These are phyloP conservation scores for Clavispora santaluciae DNA, from an alignment of 805 yeast species.

Conservation along the genomic window DNA sequence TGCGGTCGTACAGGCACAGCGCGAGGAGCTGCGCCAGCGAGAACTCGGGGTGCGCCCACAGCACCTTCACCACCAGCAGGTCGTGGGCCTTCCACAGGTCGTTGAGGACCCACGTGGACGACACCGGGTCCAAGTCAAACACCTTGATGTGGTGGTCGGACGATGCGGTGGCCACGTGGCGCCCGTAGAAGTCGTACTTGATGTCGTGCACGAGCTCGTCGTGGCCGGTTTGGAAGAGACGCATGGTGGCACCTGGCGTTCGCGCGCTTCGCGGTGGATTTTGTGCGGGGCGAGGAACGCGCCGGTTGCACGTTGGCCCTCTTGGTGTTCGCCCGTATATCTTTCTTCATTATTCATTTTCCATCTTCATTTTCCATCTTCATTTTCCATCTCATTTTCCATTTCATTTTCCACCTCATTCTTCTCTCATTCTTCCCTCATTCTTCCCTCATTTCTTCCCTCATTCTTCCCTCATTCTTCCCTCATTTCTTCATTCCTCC, in stretches of 20 bases:
- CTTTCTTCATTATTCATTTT: neutral
- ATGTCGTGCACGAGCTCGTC: conserved; percentile 90
- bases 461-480: neutral
- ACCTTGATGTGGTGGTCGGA: conserved; percentile 92
- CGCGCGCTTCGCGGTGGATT: too few relatives aligned
- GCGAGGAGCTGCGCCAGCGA: conserved; percentile 72
- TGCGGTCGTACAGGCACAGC: conserved; percentile 84
- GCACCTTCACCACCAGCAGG: conserved; percentile 71
- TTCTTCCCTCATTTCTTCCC: neutral
- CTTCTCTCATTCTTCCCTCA: neutral
- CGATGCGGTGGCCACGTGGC: conserved; percentile 88
- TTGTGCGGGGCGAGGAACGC: conserved; percentile 20
- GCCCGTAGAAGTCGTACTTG: conserved; percentile 89
- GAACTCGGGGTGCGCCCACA: conserved; percentile 94
- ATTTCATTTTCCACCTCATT: neutral
- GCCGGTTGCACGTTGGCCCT: neutral
- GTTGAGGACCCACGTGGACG: conserved; percentile 74
- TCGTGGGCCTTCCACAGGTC: conserved; percentile 97
- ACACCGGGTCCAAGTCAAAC: conserved; percentile 64
- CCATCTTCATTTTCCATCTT: too few relatives aligned
- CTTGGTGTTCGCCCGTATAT: neutral
- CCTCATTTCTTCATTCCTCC: neutral
- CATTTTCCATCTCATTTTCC: neutral
- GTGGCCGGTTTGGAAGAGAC: conserved; percentile 84
- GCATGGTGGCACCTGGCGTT: conserved; percentile 37